Evolutionary conservation across 2,329 filamentous ascomycete species (phyloP), one percentile per base, ranked within the genome.

Genomic region (Fusarium sp.): DNA sequence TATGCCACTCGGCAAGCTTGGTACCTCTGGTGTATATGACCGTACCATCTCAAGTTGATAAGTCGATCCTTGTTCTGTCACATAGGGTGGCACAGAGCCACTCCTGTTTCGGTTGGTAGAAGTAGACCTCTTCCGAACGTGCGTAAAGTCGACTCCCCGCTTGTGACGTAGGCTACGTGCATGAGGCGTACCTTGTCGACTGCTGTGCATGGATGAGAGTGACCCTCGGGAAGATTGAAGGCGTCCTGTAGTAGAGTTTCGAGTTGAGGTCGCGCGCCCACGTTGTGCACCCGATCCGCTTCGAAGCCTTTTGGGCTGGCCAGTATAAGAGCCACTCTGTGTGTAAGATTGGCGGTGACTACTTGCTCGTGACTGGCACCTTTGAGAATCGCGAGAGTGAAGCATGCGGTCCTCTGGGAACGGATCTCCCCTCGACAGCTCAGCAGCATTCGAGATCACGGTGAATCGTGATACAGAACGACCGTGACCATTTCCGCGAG

Each of bases 391-490:
- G 36, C 72, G 75, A 9, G 77, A 74, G 36, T 82, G 78, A 38
- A 79, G 78, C 49, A 83, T 77, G 8, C 86, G 85, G 4, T 91
- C 94, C 6, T 92, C 89, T 73, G 92, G 88, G 77, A 92, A 97
- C 0, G 94, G 94, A 77, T 97, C 94, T 73, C 97, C 97, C 78
- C 91, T 96, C 0, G 84, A 87, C 2, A 81, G 82, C 31, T 86
- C 85, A n/a, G 86, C 81, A 14, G 86, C 81, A 56, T 88, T 89
- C 13, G 88, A 90, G 50, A 91, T 89, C 50, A 91, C 88, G 0
- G 89, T 91, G 74, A 91, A 91, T 19, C 85, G 84, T 6, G 88
- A 91, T 38, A 87, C 81, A 44, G 85, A 86, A 52, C 87, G 82
- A 24, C 84, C 83, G 67, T 86, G 83, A 5, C 85, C 84, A 57